Percentiles rank a stretch among this genome's conserved stretches.
These are phyloP conservation scores for Termitomyces sp. DNA, from an alignment of 768 basidiomycete genomes.

Conservation along the genomic window DNA sequence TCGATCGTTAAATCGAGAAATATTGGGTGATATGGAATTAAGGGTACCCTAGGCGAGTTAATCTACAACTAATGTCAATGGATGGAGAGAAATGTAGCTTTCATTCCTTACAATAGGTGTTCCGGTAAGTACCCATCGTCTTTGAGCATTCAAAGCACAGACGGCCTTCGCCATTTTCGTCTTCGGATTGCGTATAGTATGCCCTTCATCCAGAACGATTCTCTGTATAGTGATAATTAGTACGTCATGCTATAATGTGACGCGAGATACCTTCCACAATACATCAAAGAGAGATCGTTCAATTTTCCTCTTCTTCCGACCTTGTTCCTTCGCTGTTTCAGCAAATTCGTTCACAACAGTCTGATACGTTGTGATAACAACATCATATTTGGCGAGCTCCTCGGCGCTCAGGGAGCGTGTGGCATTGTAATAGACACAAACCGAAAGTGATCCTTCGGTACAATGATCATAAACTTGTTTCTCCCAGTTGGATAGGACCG, in stretches of 20 bases:
- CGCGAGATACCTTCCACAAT: constrained; percentile 66
- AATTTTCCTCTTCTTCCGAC: constrained; percentile 59
- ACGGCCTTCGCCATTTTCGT: constrained; percentile 80
- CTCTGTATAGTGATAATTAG: constrained; percentile 34
- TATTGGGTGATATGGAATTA: not conserved
- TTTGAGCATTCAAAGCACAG: constrained; percentile 56
- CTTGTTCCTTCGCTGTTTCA: constrained; percentile 19
- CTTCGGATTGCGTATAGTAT: constrained; percentile 79
- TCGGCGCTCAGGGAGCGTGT: constrained; percentile 53
- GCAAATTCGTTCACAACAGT: constrained; percentile 55
- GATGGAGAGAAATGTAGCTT: not conserved
- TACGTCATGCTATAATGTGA: not conserved
- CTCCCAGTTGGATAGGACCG: constrained; percentile 85
- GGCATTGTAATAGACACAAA: constrained; percentile 67
- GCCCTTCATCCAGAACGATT: constrained; percentile 85
- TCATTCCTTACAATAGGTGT: constrained; percentile 79
- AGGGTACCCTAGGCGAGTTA: constrained; percentile 64
- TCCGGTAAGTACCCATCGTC: constrained; percentile 77
- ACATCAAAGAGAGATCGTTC: constrained; percentile 59
- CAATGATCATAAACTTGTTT: constrained; percentile 79
- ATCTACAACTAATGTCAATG: constrained; percentile 38
- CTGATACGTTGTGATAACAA: constrained; percentile 85
- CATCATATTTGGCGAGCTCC: constrained; percentile 62
- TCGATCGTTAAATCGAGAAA: not conserved
- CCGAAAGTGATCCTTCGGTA: constrained; percentile 40